phyloP scores from a whole-genome alignment of 2,329 filamentous ascomycete species.

The Apiospora marii region DNA sequence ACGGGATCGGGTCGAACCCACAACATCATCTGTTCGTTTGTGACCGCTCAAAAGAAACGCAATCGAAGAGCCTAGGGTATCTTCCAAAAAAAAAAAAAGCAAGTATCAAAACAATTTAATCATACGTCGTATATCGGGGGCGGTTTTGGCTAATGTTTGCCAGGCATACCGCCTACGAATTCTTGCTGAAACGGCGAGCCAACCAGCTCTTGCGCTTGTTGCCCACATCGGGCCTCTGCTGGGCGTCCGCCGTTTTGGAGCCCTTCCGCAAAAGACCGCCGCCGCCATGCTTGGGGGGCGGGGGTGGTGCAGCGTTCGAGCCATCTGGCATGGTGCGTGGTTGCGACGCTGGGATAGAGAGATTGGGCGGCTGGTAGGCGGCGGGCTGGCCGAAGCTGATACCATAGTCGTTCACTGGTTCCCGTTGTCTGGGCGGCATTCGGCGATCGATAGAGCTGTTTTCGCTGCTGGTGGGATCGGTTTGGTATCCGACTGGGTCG shows the following conservation, averaged over 20 bases:
- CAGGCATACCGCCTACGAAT: slow-evolving; percentile 40
- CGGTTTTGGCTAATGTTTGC: neutral
- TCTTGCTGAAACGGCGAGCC: slow-evolving; percentile 79
- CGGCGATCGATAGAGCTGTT: slow-evolving; percentile 89
- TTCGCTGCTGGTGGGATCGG: slow-evolving; percentile 86
- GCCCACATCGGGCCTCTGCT: slow-evolving; percentile 42
- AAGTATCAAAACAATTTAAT: neutral
- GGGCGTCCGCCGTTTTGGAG: slow-evolving; percentile 28
- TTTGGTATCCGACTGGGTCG: slow-evolving; percentile 81
- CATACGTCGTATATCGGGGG: slow-evolving; percentile 12
- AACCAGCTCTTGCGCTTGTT: slow-evolving; percentile 95
- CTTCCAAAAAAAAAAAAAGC: slow-evolving; percentile 12
- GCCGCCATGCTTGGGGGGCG: slow-evolving; percentile 42
- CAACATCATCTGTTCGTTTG: neutral
- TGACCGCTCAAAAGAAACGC: slow-evolving; percentile 10
- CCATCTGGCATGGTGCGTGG: slow-evolving; percentile 32
- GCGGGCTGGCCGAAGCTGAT: slow-evolving; percentile 60
- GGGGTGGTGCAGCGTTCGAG: neutral
- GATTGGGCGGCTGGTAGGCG: slow-evolving; percentile 51
- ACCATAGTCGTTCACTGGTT: slow-evolving; percentile 70
- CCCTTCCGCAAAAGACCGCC: slow-evolving; percentile 38
- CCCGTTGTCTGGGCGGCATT: slow-evolving; percentile 61
- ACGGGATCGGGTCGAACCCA: neutral
- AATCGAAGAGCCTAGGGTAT: slow-evolving; percentile 22
- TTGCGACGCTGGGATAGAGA: slow-evolving; percentile 37